Evolutionary conservation across 2,329 filamentous ascomycete species (phyloP), one percentile per base, ranked within the genome.

Genomic region (Xylariaceae sp.): DNA sequence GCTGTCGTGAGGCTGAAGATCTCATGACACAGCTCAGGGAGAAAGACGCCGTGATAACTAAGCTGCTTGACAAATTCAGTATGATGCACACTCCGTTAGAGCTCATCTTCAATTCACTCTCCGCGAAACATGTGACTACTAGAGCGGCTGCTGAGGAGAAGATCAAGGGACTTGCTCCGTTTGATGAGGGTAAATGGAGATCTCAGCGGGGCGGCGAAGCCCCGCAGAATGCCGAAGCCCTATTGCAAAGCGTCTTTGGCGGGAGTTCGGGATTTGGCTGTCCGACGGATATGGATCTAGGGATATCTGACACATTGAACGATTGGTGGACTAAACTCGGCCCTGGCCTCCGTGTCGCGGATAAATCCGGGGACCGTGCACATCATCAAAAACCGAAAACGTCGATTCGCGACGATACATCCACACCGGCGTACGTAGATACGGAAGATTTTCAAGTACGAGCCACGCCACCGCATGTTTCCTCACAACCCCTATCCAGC

Each of bases 401-500:
- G 1, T 49, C 63, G 1, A 55, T 61, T 4, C 55, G 58, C 15
- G 43, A 55, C 9, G 54, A 63, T 29, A 49, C 45, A 12, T 56
- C 58, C 5, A 58, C 59, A 22, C 49, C 46, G 19, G 56, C 58
- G n/a, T 65, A 69, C 18, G 70, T 70, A 3, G 72, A 76, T 10
- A 75, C 76, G n/a, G 74, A 74, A 42, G 78, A 79, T 51, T 81
- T 80, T 45, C 74, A 81, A 57, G 68, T 80, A 7, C 79, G 80
- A 55, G 67, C 71, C 18, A 78, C 77, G 1, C 77, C 77, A 2
- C 72, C 74, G 13, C 68, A 68, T 40, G 65, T 73, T 39, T 60
- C 57, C 44, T 61, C 68, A 62, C 29, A 56, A 61, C 41, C 70
- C 65, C 22, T 58, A 55, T 44, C 47, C 52, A 32, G 53, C 44